Evolutionary conservation across 2,329 filamentous ascomycete genomes (phyloP), one percentile per base, ranked within the genome.

Genomic region (Claviceps africana): DNA sequence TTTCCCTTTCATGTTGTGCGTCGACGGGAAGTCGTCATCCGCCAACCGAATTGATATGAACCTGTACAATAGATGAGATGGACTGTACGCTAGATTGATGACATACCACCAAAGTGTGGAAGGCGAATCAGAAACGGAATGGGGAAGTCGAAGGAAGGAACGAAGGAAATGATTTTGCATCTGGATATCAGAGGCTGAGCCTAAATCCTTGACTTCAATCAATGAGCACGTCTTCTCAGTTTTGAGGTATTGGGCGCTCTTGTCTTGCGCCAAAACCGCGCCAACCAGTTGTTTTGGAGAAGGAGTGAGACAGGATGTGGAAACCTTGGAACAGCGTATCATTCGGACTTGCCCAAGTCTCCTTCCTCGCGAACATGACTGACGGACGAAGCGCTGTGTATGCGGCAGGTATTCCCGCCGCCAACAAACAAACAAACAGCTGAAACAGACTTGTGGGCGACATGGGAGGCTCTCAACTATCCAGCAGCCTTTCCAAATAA

Each of bases 31-130:
- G 33, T n/a, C 2, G n/a, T 17, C 25, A 31, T 13, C 44, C 10
- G 28, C 33, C 44, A 46, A 48, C n/a, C 40, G 28, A 42, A 31
- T 17, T 17, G n/a, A 60, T 39, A 55, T 47, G 55, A 56, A 56
- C 50, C 53, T 62, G 60, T 62, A 62, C 56, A 61, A 55, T 62
- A 62, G 60, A 56, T 57, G 53, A 55, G 48, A 48, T 37, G 17
- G 30, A 45, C 22, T 52, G 51, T 31, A 45, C 51, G 46, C 46
- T 45, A 49, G 33, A 48, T 17, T n/a, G 39, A 13, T 48, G 51
- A 39, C 22, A 45, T 40, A 47, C 45, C 30, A 25, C 40, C 25
- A 17, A 17, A 30, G 40, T 33, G 3, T 46, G 30, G 19, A 44
- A 42, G 35, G 46, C 31, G 46, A 39, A 49, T 21, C 37, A 42